Evolutionary conservation across 2,329 filamentous ascomycete genomes (phyloP).

Genomic region (Chaetoscypha palmicola): DNA sequence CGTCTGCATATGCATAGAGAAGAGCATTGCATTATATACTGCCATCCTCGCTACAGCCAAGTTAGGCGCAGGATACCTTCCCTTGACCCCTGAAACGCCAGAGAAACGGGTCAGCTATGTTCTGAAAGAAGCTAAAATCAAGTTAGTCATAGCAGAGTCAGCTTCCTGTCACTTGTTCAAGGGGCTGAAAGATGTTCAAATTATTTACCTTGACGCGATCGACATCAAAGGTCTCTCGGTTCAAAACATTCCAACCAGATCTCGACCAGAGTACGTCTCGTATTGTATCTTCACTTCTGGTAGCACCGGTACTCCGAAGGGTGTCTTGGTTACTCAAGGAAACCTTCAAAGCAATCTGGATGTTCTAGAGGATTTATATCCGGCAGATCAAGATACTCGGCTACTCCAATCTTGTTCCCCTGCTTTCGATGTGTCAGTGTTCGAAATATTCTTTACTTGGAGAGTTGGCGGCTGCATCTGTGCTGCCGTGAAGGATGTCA

Average conservation of each 20-base stretch:
- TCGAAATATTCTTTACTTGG: conserved; percentile 87
- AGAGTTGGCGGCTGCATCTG: conserved; percentile 71
- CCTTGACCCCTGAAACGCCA: conserved; percentile 68
- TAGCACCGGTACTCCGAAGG: conserved; percentile 70
- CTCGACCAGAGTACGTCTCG: conserved; percentile 38
- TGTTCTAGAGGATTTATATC: conserved; percentile 59
- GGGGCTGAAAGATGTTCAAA: conserved; percentile 13
- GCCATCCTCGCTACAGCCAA: conserved; percentile 70
- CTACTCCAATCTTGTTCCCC: conserved; percentile 78
- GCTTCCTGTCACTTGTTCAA: conserved; percentile 25
- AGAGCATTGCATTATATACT: conserved; percentile 65
- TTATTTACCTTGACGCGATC: conserved; percentile 28
- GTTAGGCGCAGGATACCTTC: conserved; percentile 71
- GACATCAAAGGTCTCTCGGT: conserved; percentile 17
- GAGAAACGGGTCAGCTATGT: conserved; percentile 53
- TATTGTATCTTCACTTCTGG: conserved; percentile 83
- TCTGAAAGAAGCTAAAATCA: conserved; percentile 50
- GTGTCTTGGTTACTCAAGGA: conserved; percentile 67
- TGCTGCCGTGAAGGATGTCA: conserved; percentile 62
- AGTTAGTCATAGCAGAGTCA: conserved; percentile 37
- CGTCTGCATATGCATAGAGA: conserved; percentile 71
- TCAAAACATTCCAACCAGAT: conserved; percentile 15
- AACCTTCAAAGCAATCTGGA: conserved; percentile 74
- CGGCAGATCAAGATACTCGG: conserved; percentile 39
- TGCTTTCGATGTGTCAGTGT: conserved; percentile 81